These are phyloP conservation scores for Aureobasidium sp. DNA, from an alignment of 2,329 filamentous ascomycete genomes.

Conservation along the genomic window DNA sequence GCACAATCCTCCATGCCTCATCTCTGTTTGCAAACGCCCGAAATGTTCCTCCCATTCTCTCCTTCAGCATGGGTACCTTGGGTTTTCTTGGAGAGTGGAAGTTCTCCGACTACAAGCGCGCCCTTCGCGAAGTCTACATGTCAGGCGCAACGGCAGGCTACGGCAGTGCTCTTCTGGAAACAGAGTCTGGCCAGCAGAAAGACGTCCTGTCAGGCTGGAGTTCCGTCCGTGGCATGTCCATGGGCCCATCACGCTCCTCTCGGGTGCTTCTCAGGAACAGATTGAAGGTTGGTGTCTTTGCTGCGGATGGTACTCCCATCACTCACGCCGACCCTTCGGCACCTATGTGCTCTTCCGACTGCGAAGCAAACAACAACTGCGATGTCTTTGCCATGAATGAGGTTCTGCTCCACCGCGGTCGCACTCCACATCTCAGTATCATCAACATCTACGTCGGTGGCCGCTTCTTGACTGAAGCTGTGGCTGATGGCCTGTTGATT, in stretches of 20 bases:
- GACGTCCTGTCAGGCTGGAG: slow-evolving; percentile 55
- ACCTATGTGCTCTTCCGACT: neutral
- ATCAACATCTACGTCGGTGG: slow-evolving; percentile 88
- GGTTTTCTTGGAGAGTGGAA: slow-evolving; percentile 97
- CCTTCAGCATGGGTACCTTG: slow-evolving; percentile 93
- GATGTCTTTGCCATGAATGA: slow-evolving; percentile 80
- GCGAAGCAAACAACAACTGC: slow-evolving; percentile 34
- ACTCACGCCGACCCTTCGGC: slow-evolving; percentile 23
- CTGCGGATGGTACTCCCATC: slow-evolving; percentile 52
- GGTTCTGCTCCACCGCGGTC: slow-evolving; percentile 84
- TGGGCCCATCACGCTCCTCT: slow-evolving; percentile 66
- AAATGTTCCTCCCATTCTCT: slow-evolving; percentile 81
- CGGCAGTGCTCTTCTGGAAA: slow-evolving; percentile 25
- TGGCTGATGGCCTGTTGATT: slow-evolving; percentile 90
- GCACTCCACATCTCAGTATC: slow-evolving; percentile 81
- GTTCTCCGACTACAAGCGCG: slow-evolving; percentile 84
- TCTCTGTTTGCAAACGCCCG: slow-evolving; percentile 76
- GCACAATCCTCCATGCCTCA: slow-evolving; percentile 78
- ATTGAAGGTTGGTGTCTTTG: slow-evolving; percentile 78
- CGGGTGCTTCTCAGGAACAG: slow-evolving; percentile 81
- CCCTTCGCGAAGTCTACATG: slow-evolving; percentile 91
- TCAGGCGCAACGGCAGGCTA: slow-evolving; percentile 52
- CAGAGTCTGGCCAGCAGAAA: neutral
- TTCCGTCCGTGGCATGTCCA: slow-evolving; percentile 67
- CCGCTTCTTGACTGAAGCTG: slow-evolving; percentile 84